Evolutionary conservation across 2,329 filamentous ascomycete species (phyloP), one percentile per base, ranked within the genome.

Genomic region (Fusarium tupiense): DNA sequence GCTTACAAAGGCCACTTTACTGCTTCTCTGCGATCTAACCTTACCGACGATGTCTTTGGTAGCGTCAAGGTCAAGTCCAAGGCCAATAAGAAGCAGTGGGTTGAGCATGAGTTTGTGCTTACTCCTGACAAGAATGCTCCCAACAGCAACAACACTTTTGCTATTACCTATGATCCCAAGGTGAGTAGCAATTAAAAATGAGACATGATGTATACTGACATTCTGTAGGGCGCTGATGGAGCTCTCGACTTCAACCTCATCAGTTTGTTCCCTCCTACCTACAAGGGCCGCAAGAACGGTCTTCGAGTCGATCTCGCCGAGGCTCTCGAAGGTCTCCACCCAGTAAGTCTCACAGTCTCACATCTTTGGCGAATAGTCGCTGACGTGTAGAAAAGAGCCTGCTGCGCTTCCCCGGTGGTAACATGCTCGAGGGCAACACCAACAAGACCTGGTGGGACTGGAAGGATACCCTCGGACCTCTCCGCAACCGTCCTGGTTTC

Each of bases 341-440:
- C 88, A 0, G 85, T 86, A 77, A 79, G 82, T 65, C 8, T n/a
- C 2, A 24, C 11, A 6, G 0, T 12, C 3, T 29, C 10, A 6
- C 1, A 4, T 20, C 1, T 8, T 6, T 9, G 2, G 0, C 2
- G 5, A 31, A 0, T 8, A 41, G 3, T 19, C 9, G 31, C 37
- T 44, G 12, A 54, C 29, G 44, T 13, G 2, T 2, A 24, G 7
- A 5, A 53, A 35, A 83, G 81, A 86, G 85, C n/a, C 88, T 92
- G 74, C 85, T 93, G 50, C 87, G 91, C 22, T 88, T 92, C 66
- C 91, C 91, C 0, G 91, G 91, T 11, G 91, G 90, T 14, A 91
- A 91, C 77, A 91, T 91, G 83, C 81, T 92, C 5, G 86, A 88
- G 76, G 86, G 86, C 1, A 77, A 81, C 53, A 84, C 81, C 31